Base-by-base conservation (phyloP, 2,329 filamentous ascomycete species). In the Fusarium sp. region DNA sequence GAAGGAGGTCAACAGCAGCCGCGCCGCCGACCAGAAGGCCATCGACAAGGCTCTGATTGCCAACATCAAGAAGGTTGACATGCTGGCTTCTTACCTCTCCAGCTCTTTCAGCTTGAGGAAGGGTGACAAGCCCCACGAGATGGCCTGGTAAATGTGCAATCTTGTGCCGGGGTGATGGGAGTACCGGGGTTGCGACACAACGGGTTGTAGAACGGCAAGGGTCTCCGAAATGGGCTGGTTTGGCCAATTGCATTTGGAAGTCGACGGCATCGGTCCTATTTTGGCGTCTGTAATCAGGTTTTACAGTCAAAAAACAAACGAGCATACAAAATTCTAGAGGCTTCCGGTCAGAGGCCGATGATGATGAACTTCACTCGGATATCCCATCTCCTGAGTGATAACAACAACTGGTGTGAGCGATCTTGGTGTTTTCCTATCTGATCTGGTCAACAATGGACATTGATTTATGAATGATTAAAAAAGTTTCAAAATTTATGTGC, bases 41-140 rank as follows among this genome's bases (percentile, higher is more conserved):
- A 89, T 99, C 83, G 96, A 99, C 90, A 97, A 98, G 93, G 91
- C 94, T 79, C 89, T 99, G 83, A 87, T 99, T 81, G 91, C 94
- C 86, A 93, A 88, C 86, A 96, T 99, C 90, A 98, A 98, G 93
- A 98, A 98, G 92, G 94, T 97, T 86, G 93, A 94, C 80, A 89
- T 95, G 87, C 93, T 99, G 81, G 87, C 91, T 84, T 94, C 92
- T 88, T 99, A 99, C 91, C 94, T 99, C 81, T 90, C 90, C 83
- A 94, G 92, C 86, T 94, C 92, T 84, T 99, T 99, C 93, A 97
- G 93, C 91, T 92, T 99, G 87, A 93, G 95, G 88, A 98, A 95
- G 90, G 96, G 96, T 83, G 95, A 99, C 91, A 95, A 95, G 92
- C 96, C 96, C 87, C 96, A 99, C 89, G 94, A 97, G 92, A 98